Base-by-base conservation (phyloP, 768 basidiomycete genomes). In the Hypsizygus marmoreus region DNA sequence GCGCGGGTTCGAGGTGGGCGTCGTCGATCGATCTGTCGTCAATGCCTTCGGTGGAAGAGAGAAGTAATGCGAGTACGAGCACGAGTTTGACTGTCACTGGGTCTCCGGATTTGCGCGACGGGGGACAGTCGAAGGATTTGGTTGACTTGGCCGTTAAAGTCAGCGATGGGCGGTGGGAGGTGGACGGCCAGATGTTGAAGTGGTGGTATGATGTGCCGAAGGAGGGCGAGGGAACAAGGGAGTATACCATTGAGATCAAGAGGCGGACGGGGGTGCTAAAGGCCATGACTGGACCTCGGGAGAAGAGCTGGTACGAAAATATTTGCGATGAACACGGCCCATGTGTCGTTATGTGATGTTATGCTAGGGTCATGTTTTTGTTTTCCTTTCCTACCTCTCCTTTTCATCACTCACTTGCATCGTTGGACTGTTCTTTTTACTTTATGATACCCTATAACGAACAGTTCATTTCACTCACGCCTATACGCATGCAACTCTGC, bases 161-260 rank as follows among this genome's bases (percentile, higher is more conserved):
- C 2, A 74, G 71, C 30, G 57, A 55, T 5, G 78, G 79, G 23
- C 56, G 59, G 40, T 77, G 70, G 69, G 57, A 54, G 30, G 62
- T 79, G 12, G 65, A 72, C 26, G 78, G 79, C 4, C 79, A 81
- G 63, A 67, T 61, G 43, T 45, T 81, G 39, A 64, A 68, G 57
- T 81, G 79, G 79, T 78, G 76, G 76, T 80, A 81, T 55, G 71
- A 71, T 43, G 72, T 72, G 8, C 75, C 74, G 3, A 49, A 36
- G 32, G 53, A 54, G 35, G 68, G 65, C 8, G 61, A 65, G 36
- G 53, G 28, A 7, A 61, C 57, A 45, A 57, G 54, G 57, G 67
- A 72, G 60, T 68, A 71, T 47, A 64, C 64, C 33, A 62, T 68
- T n/a, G 68, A 71, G 54, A 61, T 72, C 25, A 59, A 56, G 42